These are phyloP conservation scores for Apiosordaria backusii DNA, from an alignment of 495 filamentous ascomycete species.

Conservation along the genomic window DNA sequence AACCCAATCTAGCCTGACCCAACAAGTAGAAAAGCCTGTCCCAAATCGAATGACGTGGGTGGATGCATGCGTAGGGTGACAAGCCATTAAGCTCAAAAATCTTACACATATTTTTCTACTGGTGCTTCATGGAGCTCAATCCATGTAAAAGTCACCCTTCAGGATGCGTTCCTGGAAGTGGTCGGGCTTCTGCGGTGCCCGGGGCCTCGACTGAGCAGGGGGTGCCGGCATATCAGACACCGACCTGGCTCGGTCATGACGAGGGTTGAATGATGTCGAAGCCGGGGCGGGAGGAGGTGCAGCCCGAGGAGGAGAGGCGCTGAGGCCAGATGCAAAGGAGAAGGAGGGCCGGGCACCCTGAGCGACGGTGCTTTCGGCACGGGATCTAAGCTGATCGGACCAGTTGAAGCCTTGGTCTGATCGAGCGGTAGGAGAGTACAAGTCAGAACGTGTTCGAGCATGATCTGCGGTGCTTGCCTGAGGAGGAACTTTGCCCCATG, in stretches of 20 bases:
- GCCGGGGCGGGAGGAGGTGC: conserved; percentile 38
- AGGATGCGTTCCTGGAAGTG: conserved; percentile 94
- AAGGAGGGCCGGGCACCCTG: conserved; percentile 47
- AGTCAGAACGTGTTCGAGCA: conserved; percentile 59
- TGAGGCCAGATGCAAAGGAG: conserved; percentile 35
- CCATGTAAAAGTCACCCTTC: conserved; percentile 97
- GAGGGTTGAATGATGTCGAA: conserved; percentile 32
- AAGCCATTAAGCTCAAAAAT: not conserved
- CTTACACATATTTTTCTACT: not conserved
- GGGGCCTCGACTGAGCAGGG: conserved; percentile 46
- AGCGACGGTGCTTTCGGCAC: conserved; percentile 79
- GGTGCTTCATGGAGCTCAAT: conserved; percentile 49
- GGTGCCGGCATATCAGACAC: conserved; percentile 65
- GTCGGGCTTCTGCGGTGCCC: conserved; percentile 64
- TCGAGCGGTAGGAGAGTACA: conserved; percentile 36
- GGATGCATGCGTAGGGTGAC: not conserved
- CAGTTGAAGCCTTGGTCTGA: conserved; percentile 90
- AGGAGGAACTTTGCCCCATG: conserved; percentile 33
- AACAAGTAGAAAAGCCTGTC: not conserved
- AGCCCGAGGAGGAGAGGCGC: conserved; percentile 32
- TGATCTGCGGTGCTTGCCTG: conserved; percentile 54
- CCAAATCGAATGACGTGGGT: not conserved
- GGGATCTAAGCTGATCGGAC: conserved; percentile 86
- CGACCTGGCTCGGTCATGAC: conserved; percentile 67
- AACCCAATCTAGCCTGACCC: not conserved